Base-by-base conservation (phyloP, 192 early-diverging fungal genomes). In the Backusella sp. region DNA sequence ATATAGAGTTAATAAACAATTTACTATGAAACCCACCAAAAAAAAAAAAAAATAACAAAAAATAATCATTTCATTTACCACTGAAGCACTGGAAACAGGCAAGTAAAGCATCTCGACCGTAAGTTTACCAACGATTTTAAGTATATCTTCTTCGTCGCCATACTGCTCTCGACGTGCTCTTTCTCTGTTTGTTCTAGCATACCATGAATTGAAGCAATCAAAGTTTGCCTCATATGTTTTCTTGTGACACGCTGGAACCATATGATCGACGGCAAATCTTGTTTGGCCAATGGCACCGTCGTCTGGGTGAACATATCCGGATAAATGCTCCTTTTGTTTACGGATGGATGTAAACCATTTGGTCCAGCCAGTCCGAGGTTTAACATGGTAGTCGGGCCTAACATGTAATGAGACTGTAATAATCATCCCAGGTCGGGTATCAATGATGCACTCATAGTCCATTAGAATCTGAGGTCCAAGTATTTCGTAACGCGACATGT, bases 171-270 rank as follows among this genome's bases (percentile, higher is more conserved):
- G 12, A 65, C 72, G 41, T 37, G 62, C 42, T 69, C 62, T 52
- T 36, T 74, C 71, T 68, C 52, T 52, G 14, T 74, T 52, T 37
- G 71, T 62, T 39, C 77, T 37, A 15, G 66, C 71, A 37, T 73
- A 68, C 77, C 77, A 78, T n/a, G 71, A 73, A 69, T 78, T 78
- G 66, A 78, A 69, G n/a, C 77, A 78, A 73, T 73, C 77, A 49
- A 78, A 78, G 26, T 62, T 73, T 14, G 77, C 59, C n/a, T 74
- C 71, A 34, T 74, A 78, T 2, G 62, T 69, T 66, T 78, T 78
- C 34, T 74, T 49, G 37, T 68, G 49, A 69, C 77, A 78, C 14
- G 53, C 77, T 39, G 53, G 72, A 6, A 78, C 65, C 66, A 78
- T 73, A 70, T 78, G 72, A 39, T 42, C 41, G 9, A 78, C 56